Conservation (phyloP, 2,329 filamentous ascomycete species). For the Alternaria sp. region DNA sequence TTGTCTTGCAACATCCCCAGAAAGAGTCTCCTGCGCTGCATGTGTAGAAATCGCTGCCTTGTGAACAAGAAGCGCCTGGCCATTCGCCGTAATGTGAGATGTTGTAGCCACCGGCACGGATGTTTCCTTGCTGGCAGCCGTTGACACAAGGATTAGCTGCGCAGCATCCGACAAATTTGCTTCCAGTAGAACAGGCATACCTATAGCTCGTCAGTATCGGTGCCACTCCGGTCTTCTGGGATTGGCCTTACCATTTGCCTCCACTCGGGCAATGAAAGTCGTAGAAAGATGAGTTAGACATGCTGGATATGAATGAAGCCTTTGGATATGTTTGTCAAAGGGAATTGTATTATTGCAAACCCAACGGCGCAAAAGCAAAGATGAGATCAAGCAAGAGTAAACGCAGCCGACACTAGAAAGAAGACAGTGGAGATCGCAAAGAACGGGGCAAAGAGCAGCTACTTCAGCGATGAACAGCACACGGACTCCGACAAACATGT, state of each 20-base stretch:
- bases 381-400: conserved; percentile 9
- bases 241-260: conserved; percentile 26
- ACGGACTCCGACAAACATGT: conserved; percentile 7
- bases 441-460: conserved; percentile 6
- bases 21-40: conserved; percentile 31
- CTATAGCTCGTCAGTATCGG: conserved; percentile 16
- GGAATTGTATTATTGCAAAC: not conserved
- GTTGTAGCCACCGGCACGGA: conserved; percentile 45
- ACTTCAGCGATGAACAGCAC: conserved; percentile 13
- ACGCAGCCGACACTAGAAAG: conserved; percentile 4
- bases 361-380: conserved; percentile 1
- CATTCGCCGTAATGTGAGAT: conserved; percentile 38
- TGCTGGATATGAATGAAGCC: not conserved
- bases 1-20: conserved; percentile 33
- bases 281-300: conserved; percentile 16
- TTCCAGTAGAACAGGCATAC: conserved; percentile 31
- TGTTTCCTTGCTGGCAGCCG: conserved; percentile 44
- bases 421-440: conserved; percentile 8
- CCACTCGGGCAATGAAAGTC: conserved; percentile 30
- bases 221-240: not conserved
- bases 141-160: conserved; percentile 44
- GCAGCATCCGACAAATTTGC: conserved; percentile 53
- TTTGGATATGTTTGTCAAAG: not conserved
- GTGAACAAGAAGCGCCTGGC: conserved; percentile 42
- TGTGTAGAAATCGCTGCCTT: conserved; percentile 44